Evolutionary conservation across 2,329 filamentous ascomycete genomes (phyloP), one percentile per base, ranked within the genome.

Genomic region (Daldinia sp.): DNA sequence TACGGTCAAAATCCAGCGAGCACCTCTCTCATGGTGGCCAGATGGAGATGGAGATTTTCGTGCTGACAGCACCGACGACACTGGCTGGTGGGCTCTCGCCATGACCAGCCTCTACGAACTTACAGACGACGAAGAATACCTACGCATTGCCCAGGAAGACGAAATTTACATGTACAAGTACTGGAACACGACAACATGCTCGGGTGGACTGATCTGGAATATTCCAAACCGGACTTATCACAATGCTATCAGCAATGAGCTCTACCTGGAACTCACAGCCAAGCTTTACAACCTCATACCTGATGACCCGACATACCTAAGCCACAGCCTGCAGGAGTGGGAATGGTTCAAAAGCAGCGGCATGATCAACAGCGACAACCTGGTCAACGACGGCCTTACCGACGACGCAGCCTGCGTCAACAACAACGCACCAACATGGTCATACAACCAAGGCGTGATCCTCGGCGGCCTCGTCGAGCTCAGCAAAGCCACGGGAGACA

Each of bases 401-500:
- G 63, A 65, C 0, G 75, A 75, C 8, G 19, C 39, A 1, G 50
- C 70, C 7, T 75, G 74, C 59, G 56, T 65, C 15, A 21, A 82
- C 77, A 43, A 75, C 43, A 64, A 66, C 9, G 54, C 55, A 21
- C 51, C 70, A 3, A 69, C 68, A n/a, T 89, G 86, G 74, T 73
- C 80, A 32, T 83, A 84, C 69, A 77, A 75, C 68, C 86, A 89
- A 72, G 87, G 87, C 7, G 84, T 89, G 1, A 79, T 89, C 19
- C 80, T 90, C 5, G 79, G 83, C 10, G 86, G 81, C 0, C 79
- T 89, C 0, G 81, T 83, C 1, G 85, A 88, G 65, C 77, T 87
- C 15, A 76, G 77, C 63, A 72, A 68, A 32, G 82, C 81, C 0
- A 75, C 78, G 0, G 66, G 58, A 0, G 64, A 74, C 34, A 7